Evolutionary conservation across 768 basidiomycete species (phyloP).

Genomic region (Infundibulicybe gibba): DNA sequence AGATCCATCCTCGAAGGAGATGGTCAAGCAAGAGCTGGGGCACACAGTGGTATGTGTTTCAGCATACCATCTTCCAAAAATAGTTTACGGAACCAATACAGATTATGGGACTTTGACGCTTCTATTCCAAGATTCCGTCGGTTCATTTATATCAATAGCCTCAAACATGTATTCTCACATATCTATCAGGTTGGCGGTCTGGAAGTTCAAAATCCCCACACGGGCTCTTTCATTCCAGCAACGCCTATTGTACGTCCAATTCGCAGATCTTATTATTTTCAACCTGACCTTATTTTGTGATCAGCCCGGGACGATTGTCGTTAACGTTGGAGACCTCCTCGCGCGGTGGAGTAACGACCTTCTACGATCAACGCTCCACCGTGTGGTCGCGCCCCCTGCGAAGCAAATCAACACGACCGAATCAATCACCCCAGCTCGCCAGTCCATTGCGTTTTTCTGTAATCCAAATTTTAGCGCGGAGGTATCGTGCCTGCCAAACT

Average conservation of each 20-base stretch:
- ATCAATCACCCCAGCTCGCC: slow-evolving; percentile 59
- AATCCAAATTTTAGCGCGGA: slow-evolving; percentile 71
- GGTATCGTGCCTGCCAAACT: slow-evolving; percentile 71
- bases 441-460: slow-evolving; percentile 88
- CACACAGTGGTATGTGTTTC: slow-evolving; percentile 60
- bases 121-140: slow-evolving; percentile 73
- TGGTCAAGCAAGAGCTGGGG: slow-evolving; percentile 78
- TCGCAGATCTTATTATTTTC: not conserved
- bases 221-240: slow-evolving; percentile 66
- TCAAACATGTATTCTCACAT: not conserved
- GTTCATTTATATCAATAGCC: slow-evolving; percentile 7
- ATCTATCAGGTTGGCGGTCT: slow-evolving; percentile 64
- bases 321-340: slow-evolving; percentile 80
- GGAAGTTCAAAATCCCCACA: slow-evolving; percentile 80
- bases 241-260: slow-evolving; percentile 61
- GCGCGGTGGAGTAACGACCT: slow-evolving; percentile 83
- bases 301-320: slow-evolving; percentile 76
- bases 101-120: slow-evolving; percentile 83
- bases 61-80: not conserved
- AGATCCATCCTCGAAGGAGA: slow-evolving; percentile 50
- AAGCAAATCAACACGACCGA: slow-evolving; percentile 44
- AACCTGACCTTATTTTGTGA: not conserved
- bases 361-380: slow-evolving; percentile 76
- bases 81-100: slow-evolving; percentile 12
- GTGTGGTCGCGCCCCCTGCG: slow-evolving; percentile 74